phyloP scores from a whole-genome alignment of 371 early-diverging fungal genomes.

The Rhizopus sp. region DNA sequence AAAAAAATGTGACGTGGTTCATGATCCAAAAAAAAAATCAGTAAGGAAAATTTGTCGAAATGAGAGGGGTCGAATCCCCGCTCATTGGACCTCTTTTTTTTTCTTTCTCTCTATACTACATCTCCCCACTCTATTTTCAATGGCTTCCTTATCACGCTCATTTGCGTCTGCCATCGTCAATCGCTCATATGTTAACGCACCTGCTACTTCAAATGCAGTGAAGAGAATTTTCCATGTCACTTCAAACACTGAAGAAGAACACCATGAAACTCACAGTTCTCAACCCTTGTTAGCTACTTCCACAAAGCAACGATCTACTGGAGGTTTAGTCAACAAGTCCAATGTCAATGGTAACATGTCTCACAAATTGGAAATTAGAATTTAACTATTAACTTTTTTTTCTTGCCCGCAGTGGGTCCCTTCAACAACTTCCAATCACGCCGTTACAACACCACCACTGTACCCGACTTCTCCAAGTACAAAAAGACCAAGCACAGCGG shows the following conservation, averaged over 20 bases:
- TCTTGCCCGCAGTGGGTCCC: constrained; percentile 27
- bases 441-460: constrained; percentile 59
- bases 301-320: constrained; percentile 38
- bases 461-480: constrained; percentile 72
- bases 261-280: constrained; percentile 23
- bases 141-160: constrained; percentile 48
- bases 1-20: too few species aligned
- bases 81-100: constrained; percentile 3
- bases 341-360: constrained; percentile 35
- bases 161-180: constrained; percentile 44
- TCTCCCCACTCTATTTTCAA: constrained; percentile 16
- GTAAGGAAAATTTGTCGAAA: not conserved
- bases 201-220: constrained; percentile 44
- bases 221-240: constrained; percentile 30
- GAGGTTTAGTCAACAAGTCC: constrained; percentile 37
- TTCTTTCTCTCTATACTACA: not conserved
- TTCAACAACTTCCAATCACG: constrained; percentile 54
- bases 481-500: constrained; percentile 61
- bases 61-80: constrained; percentile 5
- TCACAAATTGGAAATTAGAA: not conserved
- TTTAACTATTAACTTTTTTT: not conserved
- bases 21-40: too few species aligned
- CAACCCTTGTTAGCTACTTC: constrained; percentile 36
- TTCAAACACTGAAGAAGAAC: constrained; percentile 45
- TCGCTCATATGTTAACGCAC: constrained; percentile 43